A percentile compares a stretch with the other conserved stretches of the same genome.
These are phyloP conservation scores for Fusarium proliferatum DNA, from an alignment of 2,329 filamentous ascomycete species.

Conservation along the genomic window DNA sequence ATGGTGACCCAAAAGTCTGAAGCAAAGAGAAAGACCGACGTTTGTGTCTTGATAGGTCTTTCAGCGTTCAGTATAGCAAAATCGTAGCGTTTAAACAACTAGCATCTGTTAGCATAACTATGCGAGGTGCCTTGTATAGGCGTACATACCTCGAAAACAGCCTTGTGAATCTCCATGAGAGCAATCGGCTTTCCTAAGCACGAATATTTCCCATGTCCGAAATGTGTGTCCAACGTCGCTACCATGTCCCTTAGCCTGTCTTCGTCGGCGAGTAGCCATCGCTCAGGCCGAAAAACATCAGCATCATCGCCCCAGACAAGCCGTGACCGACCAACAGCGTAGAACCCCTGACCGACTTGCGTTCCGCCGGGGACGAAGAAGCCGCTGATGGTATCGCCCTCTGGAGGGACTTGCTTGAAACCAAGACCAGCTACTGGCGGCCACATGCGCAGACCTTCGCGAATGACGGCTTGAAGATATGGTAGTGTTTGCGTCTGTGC, in stretches of 20 bases:
- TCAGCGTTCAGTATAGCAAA: slow-evolving; percentile 50
- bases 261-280: slow-evolving; percentile 59
- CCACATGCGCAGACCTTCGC: slow-evolving; percentile 66
- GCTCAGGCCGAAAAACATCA: slow-evolving; percentile 63
- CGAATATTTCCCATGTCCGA: slow-evolving; percentile 57
- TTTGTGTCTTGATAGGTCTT: slow-evolving; percentile 47
- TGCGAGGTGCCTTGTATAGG: rapidly evolving
- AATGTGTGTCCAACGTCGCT: slow-evolving; percentile 55
- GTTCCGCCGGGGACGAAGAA: slow-evolving; percentile 64
- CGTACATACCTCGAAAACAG: slow-evolving; percentile 57
- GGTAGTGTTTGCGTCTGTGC: slow-evolving; percentile 59
- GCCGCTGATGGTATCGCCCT: slow-evolving; percentile 64
- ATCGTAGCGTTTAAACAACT: slow-evolving; percentile 50
- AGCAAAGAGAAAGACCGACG: slow-evolving; percentile 51
- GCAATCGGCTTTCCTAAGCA: slow-evolving; percentile 62
- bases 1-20: slow-evolving; percentile 52
- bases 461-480: slow-evolving; percentile 68
- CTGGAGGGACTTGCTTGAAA: slow-evolving; percentile 64
- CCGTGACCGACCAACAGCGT: slow-evolving; percentile 63
- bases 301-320: slow-evolving; percentile 63
- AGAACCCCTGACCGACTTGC: slow-evolving; percentile 64
- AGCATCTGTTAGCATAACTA: background rate
- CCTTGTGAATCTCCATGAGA: slow-evolving; percentile 61
- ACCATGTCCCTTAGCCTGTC: slow-evolving; percentile 51
- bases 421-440: slow-evolving; percentile 65